These are phyloP conservation scores for Stylonectria norvegica DNA, from an alignment of 2,329 filamentous ascomycete species.

Conservation along the genomic window DNA sequence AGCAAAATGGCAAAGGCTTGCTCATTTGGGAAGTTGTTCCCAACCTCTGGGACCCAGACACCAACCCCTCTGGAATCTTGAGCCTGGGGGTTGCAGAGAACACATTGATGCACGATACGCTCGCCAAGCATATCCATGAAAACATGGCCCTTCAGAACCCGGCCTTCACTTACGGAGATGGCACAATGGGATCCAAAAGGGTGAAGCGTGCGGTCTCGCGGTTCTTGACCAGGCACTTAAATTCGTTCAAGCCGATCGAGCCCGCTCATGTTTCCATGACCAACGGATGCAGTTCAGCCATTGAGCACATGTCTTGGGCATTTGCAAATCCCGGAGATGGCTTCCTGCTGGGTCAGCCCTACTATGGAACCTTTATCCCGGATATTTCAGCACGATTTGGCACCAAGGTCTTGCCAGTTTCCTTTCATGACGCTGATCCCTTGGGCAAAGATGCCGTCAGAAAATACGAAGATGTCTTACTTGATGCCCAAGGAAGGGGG, in stretches of 20 bases:
- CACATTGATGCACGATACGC: constrained; percentile 45
- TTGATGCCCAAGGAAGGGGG: constrained; percentile 37
- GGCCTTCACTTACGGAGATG: constrained; percentile 42
- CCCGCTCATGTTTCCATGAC: constrained; percentile 35
- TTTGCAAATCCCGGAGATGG: constrained; percentile 39
- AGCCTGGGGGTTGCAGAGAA: constrained; percentile 54
- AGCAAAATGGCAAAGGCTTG: constrained; percentile 25
- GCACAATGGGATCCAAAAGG: constrained; percentile 35
- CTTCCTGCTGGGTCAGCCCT: constrained; percentile 41
- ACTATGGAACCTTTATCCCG: constrained; percentile 46
- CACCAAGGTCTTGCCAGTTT: constrained; percentile 40
- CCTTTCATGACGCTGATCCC: constrained; percentile 43
- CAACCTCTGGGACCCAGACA: constrained; percentile 40
- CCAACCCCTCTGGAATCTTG: constrained; percentile 44
- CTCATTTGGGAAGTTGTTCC: constrained; percentile 42
- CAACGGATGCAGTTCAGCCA: constrained; percentile 40
- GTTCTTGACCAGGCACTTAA: constrained; percentile 36
- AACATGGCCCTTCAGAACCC: constrained; percentile 32
- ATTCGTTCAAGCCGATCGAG: constrained; percentile 27
- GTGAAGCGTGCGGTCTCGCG: constrained; percentile 30
- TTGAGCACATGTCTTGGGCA: constrained; percentile 40
- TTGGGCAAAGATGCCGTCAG: constrained; percentile 38
- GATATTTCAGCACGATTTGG: constrained; percentile 44
- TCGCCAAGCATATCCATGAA: constrained; percentile 40
- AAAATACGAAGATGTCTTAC: constrained; percentile 43